phyloP scores from a whole-genome alignment of 305 asterid genomes.

The Fraxinus platypoda region DNA sequence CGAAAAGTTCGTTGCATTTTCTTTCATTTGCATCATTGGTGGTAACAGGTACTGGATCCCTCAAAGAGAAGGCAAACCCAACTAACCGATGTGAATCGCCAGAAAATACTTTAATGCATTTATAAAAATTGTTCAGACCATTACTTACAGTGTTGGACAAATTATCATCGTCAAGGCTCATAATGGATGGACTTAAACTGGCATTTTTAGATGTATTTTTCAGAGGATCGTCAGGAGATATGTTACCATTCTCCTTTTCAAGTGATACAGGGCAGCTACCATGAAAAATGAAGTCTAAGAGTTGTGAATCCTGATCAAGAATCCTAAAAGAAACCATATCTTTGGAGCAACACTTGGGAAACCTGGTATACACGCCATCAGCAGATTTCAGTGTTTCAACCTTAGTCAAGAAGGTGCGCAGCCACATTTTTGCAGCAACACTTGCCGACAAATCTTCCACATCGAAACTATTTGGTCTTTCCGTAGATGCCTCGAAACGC shows the following conservation, averaged over 20 bases:
- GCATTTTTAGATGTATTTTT: conserved; percentile 24
- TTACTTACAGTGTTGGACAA: conserved; percentile 32
- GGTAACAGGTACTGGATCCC: conserved; percentile 29
- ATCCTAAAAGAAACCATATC: conserved; percentile 65
- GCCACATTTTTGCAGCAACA: conserved; percentile 53
- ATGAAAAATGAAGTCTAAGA: conserved; percentile 50
- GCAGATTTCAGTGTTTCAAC: conserved; percentile 57
- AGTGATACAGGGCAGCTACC: conserved; percentile 33
- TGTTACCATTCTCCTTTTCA: conserved; percentile 32
- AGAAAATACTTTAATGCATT: conserved; percentile 72
- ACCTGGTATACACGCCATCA: conserved; percentile 50
- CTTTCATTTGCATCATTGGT: conserved; percentile 37
- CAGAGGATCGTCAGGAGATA: conserved; percentile 32
- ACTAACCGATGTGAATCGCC: conserved; percentile 62
- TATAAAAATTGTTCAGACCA: conserved; percentile 41
- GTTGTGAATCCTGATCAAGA: conserved; percentile 52
- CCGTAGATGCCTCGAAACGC: conserved; percentile 28
- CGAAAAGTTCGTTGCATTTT: conserved; percentile 31
- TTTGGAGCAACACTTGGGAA: conserved; percentile 53
- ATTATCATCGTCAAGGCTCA: conserved; percentile 29
- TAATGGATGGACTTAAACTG: conserved; percentile 23
- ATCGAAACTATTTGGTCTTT: conserved; percentile 25
- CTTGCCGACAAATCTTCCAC: conserved; percentile 40
- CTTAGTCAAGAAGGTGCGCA: conserved; percentile 61
- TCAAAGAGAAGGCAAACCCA: conserved; percentile 63